These are phyloP conservation scores for Candida fluviatilis DNA, from an alignment of 805 yeast genomes.

Conservation along the genomic window DNA sequence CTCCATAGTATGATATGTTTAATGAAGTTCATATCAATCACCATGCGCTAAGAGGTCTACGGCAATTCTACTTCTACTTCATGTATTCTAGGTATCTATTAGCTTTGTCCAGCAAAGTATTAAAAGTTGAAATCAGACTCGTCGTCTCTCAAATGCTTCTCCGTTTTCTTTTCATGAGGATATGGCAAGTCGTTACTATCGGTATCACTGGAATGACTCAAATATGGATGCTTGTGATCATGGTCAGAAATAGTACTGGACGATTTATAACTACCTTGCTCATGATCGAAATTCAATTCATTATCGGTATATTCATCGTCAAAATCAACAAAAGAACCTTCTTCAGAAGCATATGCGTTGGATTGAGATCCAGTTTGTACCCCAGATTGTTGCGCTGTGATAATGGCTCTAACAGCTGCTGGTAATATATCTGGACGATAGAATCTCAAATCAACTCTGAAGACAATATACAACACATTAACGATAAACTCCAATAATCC, in stretches of 20 bases:
- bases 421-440: slow-evolving; percentile 68
- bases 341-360: slow-evolving; percentile 24
- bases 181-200: slow-evolving; percentile 1
- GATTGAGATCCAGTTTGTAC: slow-evolving; percentile 23
- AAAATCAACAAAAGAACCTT: slow-evolving; percentile 7
- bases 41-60: too few relatives aligned
- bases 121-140: slow-evolving; percentile 4
- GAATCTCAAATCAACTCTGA: slow-evolving; percentile 72
- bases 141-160: not conserved
- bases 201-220: not conserved
- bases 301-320: slow-evolving; percentile 1
- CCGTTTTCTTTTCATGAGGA: not conserved
- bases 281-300: slow-evolving; percentile 4
- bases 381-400: slow-evolving; percentile 40
- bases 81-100: too few relatives aligned
- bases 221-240: not conserved
- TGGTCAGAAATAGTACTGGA: not conserved
- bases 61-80: too few relatives aligned
- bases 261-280: not conserved
- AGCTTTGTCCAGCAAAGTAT: not conserved
- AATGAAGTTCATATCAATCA: too few relatives aligned
- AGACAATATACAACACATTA: slow-evolving; percentile 52
- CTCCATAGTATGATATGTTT: too few relatives aligned
- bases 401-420: slow-evolving; percentile 32
- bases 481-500: slow-evolving; percentile 63